These are phyloP conservation scores for Auricularia cornea DNA, from an alignment of 768 basidiomycete genomes.

Conservation along the genomic window DNA sequence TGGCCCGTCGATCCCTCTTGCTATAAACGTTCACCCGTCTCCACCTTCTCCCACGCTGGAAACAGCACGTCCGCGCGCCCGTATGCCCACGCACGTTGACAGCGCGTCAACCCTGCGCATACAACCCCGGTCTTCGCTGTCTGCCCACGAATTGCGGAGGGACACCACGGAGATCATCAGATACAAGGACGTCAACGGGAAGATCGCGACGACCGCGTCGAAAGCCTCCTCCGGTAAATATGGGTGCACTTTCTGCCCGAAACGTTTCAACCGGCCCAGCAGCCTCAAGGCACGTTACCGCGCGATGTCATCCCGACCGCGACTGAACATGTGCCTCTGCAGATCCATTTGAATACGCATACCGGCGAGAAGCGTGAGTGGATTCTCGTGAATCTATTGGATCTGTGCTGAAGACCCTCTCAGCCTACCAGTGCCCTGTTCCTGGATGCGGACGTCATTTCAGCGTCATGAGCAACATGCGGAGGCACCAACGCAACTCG, in stretches of 20 bases:
- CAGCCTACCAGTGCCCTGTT: slow-evolving; percentile 70
- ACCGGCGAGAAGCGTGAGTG: slow-evolving; percentile 77
- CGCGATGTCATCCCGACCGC: not conserved
- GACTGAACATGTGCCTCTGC: slow-evolving; percentile 2
- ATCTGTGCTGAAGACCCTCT: slow-evolving; percentile 9
- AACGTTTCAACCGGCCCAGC: slow-evolving; percentile 74
- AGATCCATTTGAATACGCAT: slow-evolving; percentile 82
- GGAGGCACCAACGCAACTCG: slow-evolving; percentile 59
- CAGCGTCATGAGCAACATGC: slow-evolving; percentile 85
- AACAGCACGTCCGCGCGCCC: not conserved
- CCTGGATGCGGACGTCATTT: slow-evolving; percentile 73
- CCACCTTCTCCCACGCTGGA: not conserved
- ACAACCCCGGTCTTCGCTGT: not conserved
- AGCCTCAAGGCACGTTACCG: slow-evolving; percentile 56
- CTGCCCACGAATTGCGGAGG: not conserved
- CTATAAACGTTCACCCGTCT: not conserved
- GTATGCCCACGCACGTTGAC: not conserved
- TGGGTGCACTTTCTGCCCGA: slow-evolving; percentile 71
- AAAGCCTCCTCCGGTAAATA: slow-evolving; percentile 19
- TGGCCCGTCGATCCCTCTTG: not conserved
- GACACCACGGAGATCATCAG: not conserved
- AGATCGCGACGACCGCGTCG: not conserved
- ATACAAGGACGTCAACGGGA: not conserved
- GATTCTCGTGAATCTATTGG: not conserved
- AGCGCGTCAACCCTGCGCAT: not conserved